phyloP scores from a whole-genome alignment of 441 rosid genomes.

The Manihot esculenta region DNA sequence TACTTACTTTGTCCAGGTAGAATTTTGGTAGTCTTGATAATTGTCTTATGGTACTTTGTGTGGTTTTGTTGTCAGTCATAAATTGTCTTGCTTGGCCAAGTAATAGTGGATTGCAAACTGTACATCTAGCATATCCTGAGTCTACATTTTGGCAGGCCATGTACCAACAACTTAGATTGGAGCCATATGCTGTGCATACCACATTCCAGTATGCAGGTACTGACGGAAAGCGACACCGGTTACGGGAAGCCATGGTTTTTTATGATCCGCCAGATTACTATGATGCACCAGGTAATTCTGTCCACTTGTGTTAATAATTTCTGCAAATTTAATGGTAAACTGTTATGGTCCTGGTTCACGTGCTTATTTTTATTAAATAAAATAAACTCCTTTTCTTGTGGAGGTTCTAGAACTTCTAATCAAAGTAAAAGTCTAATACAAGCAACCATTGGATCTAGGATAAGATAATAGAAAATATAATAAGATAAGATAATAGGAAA shows the following conservation, averaged over 20 bases:
- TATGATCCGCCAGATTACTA: slow-evolving; percentile 93
- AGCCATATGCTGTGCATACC: slow-evolving; percentile 96
- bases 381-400: too few species aligned
- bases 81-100: slow-evolving; percentile 11
- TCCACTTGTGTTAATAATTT: neutral
- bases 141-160: slow-evolving; percentile 56
- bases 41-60: slow-evolving; percentile 2
- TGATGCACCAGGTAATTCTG: slow-evolving; percentile 67
- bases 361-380: too few species aligned
- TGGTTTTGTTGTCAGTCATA: neutral
- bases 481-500: too few species aligned
- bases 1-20: slow-evolving; percentile 95
- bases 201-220: slow-evolving; percentile 99
- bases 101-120: slow-evolving; percentile 9
- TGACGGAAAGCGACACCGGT: slow-evolving; percentile 95
- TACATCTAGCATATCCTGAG: slow-evolving; percentile 22
- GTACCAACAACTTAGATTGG: slow-evolving; percentile 84
- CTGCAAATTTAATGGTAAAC: neutral
- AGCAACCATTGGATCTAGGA: too few species aligned
- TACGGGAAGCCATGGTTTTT: slow-evolving; percentile 90
- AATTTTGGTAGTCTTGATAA: slow-evolving; percentile 19
- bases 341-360: too few species aligned
- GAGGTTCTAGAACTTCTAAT: too few species aligned
- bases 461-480: too few species aligned
- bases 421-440: too few species aligned